Evolutionary conservation across 2,329 filamentous ascomycete species (phyloP).

Genomic region (Fusarium sp.): DNA sequence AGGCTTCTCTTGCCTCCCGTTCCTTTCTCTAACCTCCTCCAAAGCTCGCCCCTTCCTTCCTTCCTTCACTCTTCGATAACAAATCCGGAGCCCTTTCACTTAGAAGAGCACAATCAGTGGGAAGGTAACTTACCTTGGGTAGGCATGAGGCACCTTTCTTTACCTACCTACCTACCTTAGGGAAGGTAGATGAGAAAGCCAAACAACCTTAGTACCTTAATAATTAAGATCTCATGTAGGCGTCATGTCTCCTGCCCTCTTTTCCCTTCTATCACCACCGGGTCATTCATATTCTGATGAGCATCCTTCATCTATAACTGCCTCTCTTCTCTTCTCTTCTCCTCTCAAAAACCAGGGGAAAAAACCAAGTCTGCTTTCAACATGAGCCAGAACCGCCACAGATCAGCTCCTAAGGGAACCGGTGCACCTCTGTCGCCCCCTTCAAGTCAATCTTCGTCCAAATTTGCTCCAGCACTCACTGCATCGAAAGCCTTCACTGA

Average conservation of each 20-base stretch:
- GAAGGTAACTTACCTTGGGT: no score
- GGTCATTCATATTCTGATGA: not conserved
- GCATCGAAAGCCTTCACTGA: not conserved
- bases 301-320: not conserved
- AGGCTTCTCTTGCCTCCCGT: not conserved
- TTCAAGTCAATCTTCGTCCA: conserved; percentile 1
- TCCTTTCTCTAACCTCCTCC: not conserved
- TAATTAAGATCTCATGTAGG: not conserved
- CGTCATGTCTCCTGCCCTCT: not conserved
- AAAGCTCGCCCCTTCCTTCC: not conserved
- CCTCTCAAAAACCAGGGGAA: not conserved
- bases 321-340: not conserved
- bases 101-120: not conserved
- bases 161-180: not conserved
- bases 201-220: not conserved
- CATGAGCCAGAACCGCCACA: conserved; percentile 25
- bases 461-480: not conserved
- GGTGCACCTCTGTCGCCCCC: not conserved
- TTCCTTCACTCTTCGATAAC: not conserved
- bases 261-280: not conserved
- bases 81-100: not conserved
- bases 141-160: not conserved
- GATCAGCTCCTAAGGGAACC: conserved; percentile 17
- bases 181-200: not conserved
- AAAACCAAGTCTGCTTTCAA: not conserved